Conservation (phyloP, 2,329 filamentous ascomycete genomes). For the Sporothrix sp. region DNA sequence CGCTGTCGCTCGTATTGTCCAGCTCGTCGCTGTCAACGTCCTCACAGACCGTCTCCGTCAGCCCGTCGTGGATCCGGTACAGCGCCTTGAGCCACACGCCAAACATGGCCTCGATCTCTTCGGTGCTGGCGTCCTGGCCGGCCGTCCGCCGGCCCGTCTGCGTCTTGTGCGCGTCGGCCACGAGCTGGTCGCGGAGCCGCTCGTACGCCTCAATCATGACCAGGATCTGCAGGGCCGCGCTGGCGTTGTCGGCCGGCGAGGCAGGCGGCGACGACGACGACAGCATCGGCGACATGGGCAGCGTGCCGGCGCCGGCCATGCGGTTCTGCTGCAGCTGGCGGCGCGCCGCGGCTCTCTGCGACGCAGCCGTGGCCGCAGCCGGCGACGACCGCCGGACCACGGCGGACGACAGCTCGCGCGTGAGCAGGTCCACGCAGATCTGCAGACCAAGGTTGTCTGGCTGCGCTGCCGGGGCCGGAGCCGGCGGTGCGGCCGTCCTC, state of each 20-base stretch:
- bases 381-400: conserved; percentile 18
- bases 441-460: conserved; percentile 36
- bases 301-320: background rate
- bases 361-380: background rate
- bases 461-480: conserved; percentile 14
- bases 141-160: background rate
- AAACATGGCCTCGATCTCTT: conserved; percentile 34
- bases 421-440: conserved; percentile 42
- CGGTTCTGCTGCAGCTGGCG: conserved; percentile 2
- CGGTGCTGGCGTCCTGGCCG: conserved; percentile 21
- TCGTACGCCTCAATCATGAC: conserved; percentile 52
- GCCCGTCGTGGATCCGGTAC: conserved; percentile 35
- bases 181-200: conserved; percentile 38
- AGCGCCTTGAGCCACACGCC: conserved; percentile 43
- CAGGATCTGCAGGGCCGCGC: conserved; percentile 41
- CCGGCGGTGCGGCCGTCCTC: conserved; percentile 3
- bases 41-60: conserved; percentile 19
- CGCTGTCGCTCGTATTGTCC: conserved; percentile 23
- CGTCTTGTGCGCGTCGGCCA: conserved; percentile 20
- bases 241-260: conserved; percentile 21
- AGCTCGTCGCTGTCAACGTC: conserved; percentile 16
- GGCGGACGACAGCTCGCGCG: conserved; percentile 38
- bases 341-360: conserved; percentile 5
- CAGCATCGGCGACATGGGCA: background rate
- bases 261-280: conserved; percentile 19